Evolutionary conservation across 2,329 filamentous ascomycete genomes (phyloP), one percentile per base, ranked within the genome.

Genomic region (Epichloe hybrida): DNA sequence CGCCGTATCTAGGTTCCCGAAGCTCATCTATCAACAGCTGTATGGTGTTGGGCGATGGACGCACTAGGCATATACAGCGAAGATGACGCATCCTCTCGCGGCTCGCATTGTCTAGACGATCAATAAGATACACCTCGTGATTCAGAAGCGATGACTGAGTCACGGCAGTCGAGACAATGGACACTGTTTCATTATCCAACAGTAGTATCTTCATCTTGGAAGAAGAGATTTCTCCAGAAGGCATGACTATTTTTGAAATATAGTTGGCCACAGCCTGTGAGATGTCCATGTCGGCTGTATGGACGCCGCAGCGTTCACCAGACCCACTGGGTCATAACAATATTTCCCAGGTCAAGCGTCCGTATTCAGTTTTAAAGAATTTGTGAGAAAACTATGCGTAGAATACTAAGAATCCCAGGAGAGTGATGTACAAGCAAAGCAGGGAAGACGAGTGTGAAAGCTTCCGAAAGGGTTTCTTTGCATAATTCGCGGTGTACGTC

Each of bases 121-220:
- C 93, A 62, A 94, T 96, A 54, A 98, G 86, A 69, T 96, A 98
- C 58, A 98, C 87, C 71, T 97, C 91, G 71, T 98, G 89, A 63
- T 88, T 95, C 55, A 98, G 81, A 20, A 98, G 80, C 39, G 88
- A 82, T 31, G 93, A 98, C 66, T 98, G 94, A 2, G 93, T 97
- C 54, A 91, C 91, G 50, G 93, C 90, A 5, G 90, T 94, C 9
- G 94, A 98, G 21, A 96, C 82, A 58, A 97, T 95, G 15, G 88
- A 81, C 21, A 97, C 84, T 57, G 93, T 98, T 69, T 97, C 93
- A 69, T 81, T 84, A 68, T 98, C 93, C 59, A 98, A 75, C 56
- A 98, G 74, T 52, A 98, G 73, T 54, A 97, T 93, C 81, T 98
- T 98, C 93, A 98, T 98, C 74, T 96, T 97, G 41, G 87, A 80